Evolutionary conservation across 768 basidiomycete genomes (phyloP), one percentile per base, ranked within the genome.

Genomic region (Hypsizygus marmoreus): DNA sequence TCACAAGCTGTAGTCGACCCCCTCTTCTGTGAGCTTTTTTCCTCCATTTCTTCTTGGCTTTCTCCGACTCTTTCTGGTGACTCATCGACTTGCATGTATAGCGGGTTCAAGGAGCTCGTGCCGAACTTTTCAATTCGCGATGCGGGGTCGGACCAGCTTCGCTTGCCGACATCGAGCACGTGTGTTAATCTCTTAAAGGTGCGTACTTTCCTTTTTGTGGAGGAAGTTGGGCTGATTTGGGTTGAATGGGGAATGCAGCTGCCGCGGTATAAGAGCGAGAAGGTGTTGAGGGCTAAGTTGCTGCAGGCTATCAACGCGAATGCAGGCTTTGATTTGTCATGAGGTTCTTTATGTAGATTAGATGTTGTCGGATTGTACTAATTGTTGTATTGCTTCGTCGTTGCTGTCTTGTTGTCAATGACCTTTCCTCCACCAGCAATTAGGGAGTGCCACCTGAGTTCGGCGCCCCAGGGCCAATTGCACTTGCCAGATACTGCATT

Each of bases 161-260:
- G 89, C 9, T 67, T 91, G 36, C 86, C 86, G 0, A 86, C 86
- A 0, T 76, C 86, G 4, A 90, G 92, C 47, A 92, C 95, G 0
- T 97, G 95, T 58, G 88, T 95, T 17, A 97, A 97, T 64, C 68
- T 97, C 6, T 70, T 98, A 37, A 98, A 97, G 79, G 86, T 88
- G 44, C 40, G 64, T 38, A 40, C 2, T 22, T 28, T 39, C 10
- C 2, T 10, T 11, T 19, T 9, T 31, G 8, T 47, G 11, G 30
- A 7, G 24, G 38, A 24, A 17, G 6, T 36, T 41, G 22, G 25
- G 10, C 5, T 47, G 6, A 38, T 11, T 16, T 4, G 32, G 14
- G 31, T 40, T 23, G 5, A 23, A 26, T 20, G n/a, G n/a, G n/a
- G n/a, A n/a, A 31, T 41, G 6, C 49, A 91, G 87, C 76, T 94